Evolutionary conservation across 2,329 filamentous ascomycete species (phyloP).

Genomic region (Colletotrichum lindemuthianum): DNA sequence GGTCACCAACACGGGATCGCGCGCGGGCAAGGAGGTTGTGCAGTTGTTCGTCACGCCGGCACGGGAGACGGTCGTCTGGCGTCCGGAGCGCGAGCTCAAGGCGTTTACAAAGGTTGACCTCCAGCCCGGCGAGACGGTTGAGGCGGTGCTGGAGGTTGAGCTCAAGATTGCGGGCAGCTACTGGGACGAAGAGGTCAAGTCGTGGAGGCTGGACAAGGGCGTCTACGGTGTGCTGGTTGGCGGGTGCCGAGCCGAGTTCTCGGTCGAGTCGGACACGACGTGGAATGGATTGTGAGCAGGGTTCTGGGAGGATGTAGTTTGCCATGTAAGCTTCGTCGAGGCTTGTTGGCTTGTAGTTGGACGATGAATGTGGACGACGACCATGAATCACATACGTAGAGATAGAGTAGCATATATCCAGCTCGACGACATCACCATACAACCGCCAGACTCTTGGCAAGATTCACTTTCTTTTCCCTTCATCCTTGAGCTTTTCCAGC

Average conservation of each 20-base stretch:
- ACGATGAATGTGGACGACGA: too few species aligned
- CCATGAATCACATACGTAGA: too few species aligned
- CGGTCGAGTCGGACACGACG: constrained; percentile 2
- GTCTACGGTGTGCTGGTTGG: constrained; percentile 27
- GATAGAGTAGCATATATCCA: too few species aligned
- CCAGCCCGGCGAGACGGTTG: constrained; percentile 9
- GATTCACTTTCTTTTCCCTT: too few species aligned
- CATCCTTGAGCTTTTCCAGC: too few species aligned
- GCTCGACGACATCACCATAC: too few species aligned
- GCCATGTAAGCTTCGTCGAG: not conserved
- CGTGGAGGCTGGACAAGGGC: constrained; percentile 31
- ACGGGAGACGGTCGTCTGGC: constrained; percentile 11
- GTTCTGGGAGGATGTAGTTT: too few species aligned
- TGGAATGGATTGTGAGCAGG: constrained; percentile 23
- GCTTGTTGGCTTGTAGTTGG: too few species aligned
- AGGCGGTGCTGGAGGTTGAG: constrained; percentile 22
- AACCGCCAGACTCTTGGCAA: too few species aligned
- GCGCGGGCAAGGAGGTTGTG: constrained; percentile 41
- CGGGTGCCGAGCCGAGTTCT: constrained; percentile 5
- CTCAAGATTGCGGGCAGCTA: constrained; percentile 29
- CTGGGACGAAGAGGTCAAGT: constrained; percentile 27
- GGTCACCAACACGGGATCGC: constrained; percentile 44
- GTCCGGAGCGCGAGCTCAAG: constrained; percentile 36
- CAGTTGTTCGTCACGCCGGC: constrained; percentile 44
- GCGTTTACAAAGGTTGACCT: constrained; percentile 33